Conservation (phyloP, 108 stramenopile genomes). For the Schizochytrium sp. region DNA sequence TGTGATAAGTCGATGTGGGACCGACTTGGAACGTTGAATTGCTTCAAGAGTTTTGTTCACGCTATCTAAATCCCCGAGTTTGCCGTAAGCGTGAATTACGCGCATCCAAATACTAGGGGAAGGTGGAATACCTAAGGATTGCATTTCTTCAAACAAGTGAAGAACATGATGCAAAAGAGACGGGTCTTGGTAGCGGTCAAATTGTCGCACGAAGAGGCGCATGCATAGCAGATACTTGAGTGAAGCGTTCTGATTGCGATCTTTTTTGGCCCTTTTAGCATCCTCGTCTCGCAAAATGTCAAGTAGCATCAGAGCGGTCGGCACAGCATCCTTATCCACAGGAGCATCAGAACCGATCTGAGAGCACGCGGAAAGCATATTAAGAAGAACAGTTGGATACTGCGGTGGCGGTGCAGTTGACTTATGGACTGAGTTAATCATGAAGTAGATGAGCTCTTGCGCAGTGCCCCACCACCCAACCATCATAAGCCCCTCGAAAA, state of each 20-base stretch:
- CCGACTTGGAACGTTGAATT: background rate
- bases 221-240: background rate
- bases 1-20: background rate
- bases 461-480: conserved; percentile 31
- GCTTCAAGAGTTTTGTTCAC: background rate
- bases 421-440: background rate
- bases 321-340: conserved; percentile 5
- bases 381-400: background rate
- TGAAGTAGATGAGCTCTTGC: background rate
- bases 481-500: conserved; percentile 42
- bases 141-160: background rate
- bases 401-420: background rate
- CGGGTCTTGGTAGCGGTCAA: conserved; percentile 21
- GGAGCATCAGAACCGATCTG: background rate
- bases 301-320: conserved; percentile 15
- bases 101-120: background rate
- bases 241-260: background rate
- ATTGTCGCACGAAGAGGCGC: conserved; percentile 37
- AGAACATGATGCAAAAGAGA: conserved; percentile 1
- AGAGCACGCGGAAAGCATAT: background rate
- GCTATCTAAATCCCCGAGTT: conserved; percentile 17
- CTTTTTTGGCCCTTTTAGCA: background rate
- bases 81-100: background rate
- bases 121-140: background rate
- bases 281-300: background rate